Base-by-base conservation (phyloP, 2,329 filamentous ascomycete genomes). In the Cryphonectria nitschkei region DNA sequence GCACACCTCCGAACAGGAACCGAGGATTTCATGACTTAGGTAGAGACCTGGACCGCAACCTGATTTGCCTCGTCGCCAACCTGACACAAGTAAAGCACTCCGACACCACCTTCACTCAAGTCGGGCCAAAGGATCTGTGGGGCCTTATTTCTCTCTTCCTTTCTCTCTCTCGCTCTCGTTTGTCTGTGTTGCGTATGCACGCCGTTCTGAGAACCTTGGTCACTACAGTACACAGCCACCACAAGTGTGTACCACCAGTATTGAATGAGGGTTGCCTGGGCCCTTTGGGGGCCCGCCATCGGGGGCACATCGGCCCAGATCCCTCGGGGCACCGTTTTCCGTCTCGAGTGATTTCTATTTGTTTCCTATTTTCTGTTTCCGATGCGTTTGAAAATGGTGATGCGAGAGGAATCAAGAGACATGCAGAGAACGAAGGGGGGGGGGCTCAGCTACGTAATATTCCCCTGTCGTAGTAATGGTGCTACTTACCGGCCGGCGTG, bases 201-300 rank as follows among this genome's bases (percentile, higher is more conserved):
- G 3, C 26, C 41, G 39, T 46, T 43, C 61, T 19, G 39, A 32
- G n/a, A 41, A 41, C 22, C 62, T n/a, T 13, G 16, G 14, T 64
- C 39, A 19, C 26, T 65, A 62, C 58, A 69, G 16, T 22, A n/a
- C 46, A n/a, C 70, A 70, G 70, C 70, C 68, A 68, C 70, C 58
- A 70, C 68, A 54, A 64, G 64, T 64, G 68, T 67, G 26, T 41
- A 39, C 37, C 61, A 61, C 61, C 52, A 43, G 34, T 22, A 43
- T 41, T 11, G 22, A 63, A n/a, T 26, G 13, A 39, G 39, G 39
- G n/a, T 46, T 64, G 32, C 22, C 46, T 50, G 2, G 46, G 46
- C 46, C 46, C 46, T 64, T 64, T 64, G 61, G 61, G 61, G 39
- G 37, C 61, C 61, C 32, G 19, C 58, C 16, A 14, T 8, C 32